Percentiles rank a stretch among this genome's conserved stretches.
Evolutionary conservation across 169 alveolate species (phyloP).

Genomic region (Cryptosporidium bovis): DNA sequence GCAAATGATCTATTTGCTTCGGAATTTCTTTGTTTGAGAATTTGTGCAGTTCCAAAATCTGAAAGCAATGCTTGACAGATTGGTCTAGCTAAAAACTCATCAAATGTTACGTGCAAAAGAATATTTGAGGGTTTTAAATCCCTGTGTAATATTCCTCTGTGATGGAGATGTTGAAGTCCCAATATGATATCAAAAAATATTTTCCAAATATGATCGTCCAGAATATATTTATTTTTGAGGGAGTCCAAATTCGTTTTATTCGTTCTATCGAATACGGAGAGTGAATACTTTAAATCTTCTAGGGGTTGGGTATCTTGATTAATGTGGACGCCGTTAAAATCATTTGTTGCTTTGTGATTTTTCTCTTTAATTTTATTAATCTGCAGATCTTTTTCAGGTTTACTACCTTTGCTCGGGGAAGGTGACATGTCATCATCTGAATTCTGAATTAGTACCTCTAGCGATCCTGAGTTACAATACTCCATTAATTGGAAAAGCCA

Average conservation of each 20-base stretch:
- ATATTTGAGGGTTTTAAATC: slow-evolving; percentile 79
- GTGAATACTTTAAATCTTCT: not conserved
- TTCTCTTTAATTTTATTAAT: not conserved
- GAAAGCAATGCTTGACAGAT: slow-evolving; percentile 81
- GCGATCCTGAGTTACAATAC: slow-evolving; percentile 85
- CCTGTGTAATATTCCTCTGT: slow-evolving; percentile 78
- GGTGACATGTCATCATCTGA: not conserved
- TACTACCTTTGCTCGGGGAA: not conserved
- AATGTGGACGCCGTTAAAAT: not conserved
- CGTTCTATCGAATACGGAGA: not conserved
- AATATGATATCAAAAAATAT: slow-evolving; percentile 76
- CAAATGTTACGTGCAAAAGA: slow-evolving; percentile 64
- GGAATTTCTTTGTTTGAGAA: slow-evolving; percentile 44
- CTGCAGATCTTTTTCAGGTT: not conserved
- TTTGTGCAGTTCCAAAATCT: slow-evolving; percentile 86
- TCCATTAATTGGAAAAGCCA: slow-evolving; percentile 88
- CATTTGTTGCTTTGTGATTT: not conserved
- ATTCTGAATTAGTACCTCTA: not conserved
- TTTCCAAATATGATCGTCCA: slow-evolving; percentile 73
- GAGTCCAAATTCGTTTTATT: not conserved
- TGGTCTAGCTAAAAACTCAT: slow-evolving; percentile 66
- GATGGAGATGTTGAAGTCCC: slow-evolving; percentile 81
- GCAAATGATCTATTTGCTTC: slow-evolving; percentile 26
- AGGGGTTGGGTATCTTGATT: not conserved
- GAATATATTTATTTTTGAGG: not conserved